Evolutionary conservation across 2,329 filamentous ascomycete genomes (phyloP).

Genomic region (Phaeomoniella chlamydospora): DNA sequence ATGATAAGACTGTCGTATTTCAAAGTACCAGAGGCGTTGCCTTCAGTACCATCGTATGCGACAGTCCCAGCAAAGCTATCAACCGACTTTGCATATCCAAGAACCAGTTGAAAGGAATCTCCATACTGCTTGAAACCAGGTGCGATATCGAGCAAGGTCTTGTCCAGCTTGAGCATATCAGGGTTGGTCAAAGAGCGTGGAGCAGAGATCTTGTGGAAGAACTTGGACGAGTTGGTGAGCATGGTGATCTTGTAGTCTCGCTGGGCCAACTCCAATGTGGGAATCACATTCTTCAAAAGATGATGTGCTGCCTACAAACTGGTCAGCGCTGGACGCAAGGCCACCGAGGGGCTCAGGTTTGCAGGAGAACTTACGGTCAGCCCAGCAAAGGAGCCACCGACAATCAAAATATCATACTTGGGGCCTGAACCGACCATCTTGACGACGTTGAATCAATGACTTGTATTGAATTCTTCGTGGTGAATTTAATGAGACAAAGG

Average conservation of each 20-base stretch:
- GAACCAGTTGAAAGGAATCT: conserved; percentile 34
- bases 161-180: conserved; percentile 28
- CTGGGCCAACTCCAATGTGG: conserved; percentile 13
- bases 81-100: conserved; percentile 32
- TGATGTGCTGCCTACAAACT: conserved; percentile 16
- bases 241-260: conserved; percentile 36
- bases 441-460: too few species aligned
- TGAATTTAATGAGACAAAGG: too few species aligned
- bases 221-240: conserved; percentile 36
- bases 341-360: too few species aligned
- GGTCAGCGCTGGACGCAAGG: too few species aligned
- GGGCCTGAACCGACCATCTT: background rate
- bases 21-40: conserved; percentile 15
- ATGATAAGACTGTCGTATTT: conserved; percentile 41
- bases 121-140: conserved; percentile 35
- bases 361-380: conserved; percentile 5
- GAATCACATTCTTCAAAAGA: conserved; percentile 18
- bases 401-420: conserved; percentile 16
- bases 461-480: too few species aligned
- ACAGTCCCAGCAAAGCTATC: conserved; percentile 29
- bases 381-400: conserved; percentile 23
- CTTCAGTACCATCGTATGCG: conserved; percentile 21
- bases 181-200: conserved; percentile 38
- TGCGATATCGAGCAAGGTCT: conserved; percentile 35
- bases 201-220: conserved; percentile 38